These are phyloP conservation scores for Candida ficus DNA, from an alignment of 805 yeast genomes.

Conservation along the genomic window DNA sequence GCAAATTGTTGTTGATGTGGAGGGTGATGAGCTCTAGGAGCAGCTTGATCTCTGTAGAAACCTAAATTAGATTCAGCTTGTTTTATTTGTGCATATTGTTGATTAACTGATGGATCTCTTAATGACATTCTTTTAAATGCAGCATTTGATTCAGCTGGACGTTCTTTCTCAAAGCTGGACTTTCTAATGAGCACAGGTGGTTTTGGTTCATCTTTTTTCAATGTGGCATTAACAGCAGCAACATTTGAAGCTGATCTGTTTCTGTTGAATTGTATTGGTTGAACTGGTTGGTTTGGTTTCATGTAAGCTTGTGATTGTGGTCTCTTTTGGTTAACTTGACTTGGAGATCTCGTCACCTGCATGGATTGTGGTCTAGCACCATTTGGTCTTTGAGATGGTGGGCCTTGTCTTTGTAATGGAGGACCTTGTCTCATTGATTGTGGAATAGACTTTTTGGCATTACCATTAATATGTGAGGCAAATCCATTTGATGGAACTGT, in stretches of 20 bases:
- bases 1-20: constrained; percentile 11
- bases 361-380: constrained; percentile 1
- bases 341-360: background rate
- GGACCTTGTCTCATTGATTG: background rate
- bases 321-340: constrained; percentile 1
- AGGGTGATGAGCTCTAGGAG: constrained; percentile 8
- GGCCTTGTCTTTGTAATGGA: background rate
- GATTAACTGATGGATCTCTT: constrained; percentile 27
- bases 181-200: constrained; percentile 17
- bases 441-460: background rate
- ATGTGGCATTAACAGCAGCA: constrained; percentile 43
- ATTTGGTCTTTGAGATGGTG: background rate
- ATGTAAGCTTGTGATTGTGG: background rate
- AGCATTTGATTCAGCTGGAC: constrained; percentile 27
- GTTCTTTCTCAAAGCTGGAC: constrained; percentile 55
- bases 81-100: constrained; percentile 6
- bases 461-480: no score
- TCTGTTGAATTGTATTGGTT: background rate
- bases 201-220: constrained; percentile 39
- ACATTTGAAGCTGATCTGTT: constrained; percentile 19
- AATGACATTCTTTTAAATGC: constrained; percentile 34
- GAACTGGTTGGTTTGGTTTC: background rate
- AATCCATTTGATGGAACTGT: no score
- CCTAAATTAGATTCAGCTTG: constrained; percentile 22
- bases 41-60: constrained; percentile 23